These are phyloP conservation scores for Podila clonocystis DNA, from an alignment of 192 early-diverging fungal genomes.

Conservation along the genomic window DNA sequence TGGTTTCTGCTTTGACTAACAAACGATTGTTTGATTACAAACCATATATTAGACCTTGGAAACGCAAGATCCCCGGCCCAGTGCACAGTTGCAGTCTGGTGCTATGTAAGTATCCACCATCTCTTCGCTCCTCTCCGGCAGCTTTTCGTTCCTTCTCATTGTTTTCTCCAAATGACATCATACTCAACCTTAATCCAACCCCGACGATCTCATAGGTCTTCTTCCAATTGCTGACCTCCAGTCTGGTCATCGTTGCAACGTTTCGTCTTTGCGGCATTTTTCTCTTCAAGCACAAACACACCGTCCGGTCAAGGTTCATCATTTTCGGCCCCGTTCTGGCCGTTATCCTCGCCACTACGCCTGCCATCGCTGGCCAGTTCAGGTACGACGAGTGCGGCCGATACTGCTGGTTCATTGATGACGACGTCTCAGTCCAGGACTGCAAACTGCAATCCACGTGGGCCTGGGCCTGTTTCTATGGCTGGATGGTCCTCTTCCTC, in stretches of 20 bases:
- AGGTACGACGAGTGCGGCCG: conserved; percentile 29
- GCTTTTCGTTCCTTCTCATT: not conserved
- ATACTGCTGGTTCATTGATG: conserved; percentile 42
- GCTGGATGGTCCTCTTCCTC: conserved; percentile 37
- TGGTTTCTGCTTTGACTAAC: too few species aligned
- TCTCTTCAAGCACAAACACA: conserved; percentile 20
- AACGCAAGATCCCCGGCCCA: not conserved
- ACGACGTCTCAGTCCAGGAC: not conserved
- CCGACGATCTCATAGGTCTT: conserved; percentile 23
- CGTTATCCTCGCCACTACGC: conserved; percentile 23
- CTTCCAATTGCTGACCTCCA: conserved; percentile 40
- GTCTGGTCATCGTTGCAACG: conserved; percentile 31
- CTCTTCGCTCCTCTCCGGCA: not conserved
- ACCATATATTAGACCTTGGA: conserved; percentile 25
- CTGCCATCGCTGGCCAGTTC: conserved; percentile 25
- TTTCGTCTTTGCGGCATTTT: conserved; percentile 48
- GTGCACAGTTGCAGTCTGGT: conserved; percentile 39
- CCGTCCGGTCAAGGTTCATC: conserved; percentile 30
- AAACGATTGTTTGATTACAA: not conserved
- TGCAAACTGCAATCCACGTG: conserved; percentile 25
- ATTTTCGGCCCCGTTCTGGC: conserved; percentile 22
- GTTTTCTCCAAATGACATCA: not conserved
- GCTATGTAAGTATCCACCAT: conserved; percentile 26
- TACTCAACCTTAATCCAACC: not conserved
- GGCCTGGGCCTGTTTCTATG: conserved; percentile 44